Evolutionary conservation across 2,329 filamentous ascomycete species (phyloP), one percentile per base, ranked within the genome.

Genomic region (Colletotrichum sp.): DNA sequence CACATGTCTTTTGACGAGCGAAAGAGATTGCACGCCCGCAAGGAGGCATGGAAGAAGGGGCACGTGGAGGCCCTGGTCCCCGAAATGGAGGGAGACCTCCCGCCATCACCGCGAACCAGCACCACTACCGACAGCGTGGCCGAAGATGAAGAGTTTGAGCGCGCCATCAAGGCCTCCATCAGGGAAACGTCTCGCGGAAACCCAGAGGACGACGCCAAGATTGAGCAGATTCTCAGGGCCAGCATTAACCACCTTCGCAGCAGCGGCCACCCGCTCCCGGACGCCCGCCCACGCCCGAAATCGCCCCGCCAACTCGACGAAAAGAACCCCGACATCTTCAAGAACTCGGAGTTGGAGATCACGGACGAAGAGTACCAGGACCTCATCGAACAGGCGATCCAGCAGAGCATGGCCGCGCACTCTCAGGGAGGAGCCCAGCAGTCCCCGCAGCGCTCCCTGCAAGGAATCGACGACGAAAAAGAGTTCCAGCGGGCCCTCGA

Each of bases 191-290:
- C 94, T 0, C 89, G 86, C 1, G 95, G 95, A 13, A 89, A 96
- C 77, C 81, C 88, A 0, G 88, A 91, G 24, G 94, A 97, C 82
- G 95, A 97, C 80, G 89, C 89, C 26, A 87, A 90, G 75, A 89
- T 98, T 64, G 95, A 96, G 81, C 88, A 91, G 24, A 95, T 95
- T 1, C 94, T 98, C 67, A 89, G 94, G 16, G 92, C 94, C 7
- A 95, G 93, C 77, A 88, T 97, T 18, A 86, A 85, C 16, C 92
- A 94, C 44, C 84, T 90, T 77, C 85, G 83, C 44, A 81, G 72
- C 73, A 77, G 65, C 63, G 76, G 67, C 60, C 72, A 60, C 3
- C 77, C 80, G 1, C 70, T 79, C 5, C 78, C 78, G 9, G 71
- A 73, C 44, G 34, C 68, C 52, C 28, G 52, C 8, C 57, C 44